These are phyloP conservation scores for Medicago ruthenica DNA, from an alignment of 306 rosid species.

Conservation along the genomic window DNA sequence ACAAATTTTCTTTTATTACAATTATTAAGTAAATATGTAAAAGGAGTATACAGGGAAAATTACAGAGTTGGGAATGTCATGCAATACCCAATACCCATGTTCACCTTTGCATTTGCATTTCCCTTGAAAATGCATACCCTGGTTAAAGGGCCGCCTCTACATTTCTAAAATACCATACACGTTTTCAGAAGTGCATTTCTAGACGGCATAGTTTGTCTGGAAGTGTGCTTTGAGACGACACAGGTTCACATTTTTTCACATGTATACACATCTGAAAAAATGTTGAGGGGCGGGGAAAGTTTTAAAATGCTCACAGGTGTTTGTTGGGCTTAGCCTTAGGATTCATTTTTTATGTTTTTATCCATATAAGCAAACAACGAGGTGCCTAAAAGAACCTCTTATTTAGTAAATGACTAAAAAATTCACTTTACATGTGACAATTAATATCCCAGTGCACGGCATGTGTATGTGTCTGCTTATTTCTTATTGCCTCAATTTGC, in stretches of 20 bases:
- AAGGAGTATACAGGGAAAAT: not conserved
- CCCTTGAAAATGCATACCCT: not conserved
- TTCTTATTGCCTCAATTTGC: conserved; percentile 35
- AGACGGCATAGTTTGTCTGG: too few relatives aligned
- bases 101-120: too few relatives aligned
- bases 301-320: too few relatives aligned
- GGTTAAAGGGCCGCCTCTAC: not conserved
- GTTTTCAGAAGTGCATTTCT: not conserved
- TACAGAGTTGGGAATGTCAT: not conserved
- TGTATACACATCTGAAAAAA: too few relatives aligned
- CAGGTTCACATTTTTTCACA: too few relatives aligned
- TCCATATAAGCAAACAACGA: too few relatives aligned
- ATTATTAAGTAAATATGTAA: not conserved
- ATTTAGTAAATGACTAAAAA: not conserved
- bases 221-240: not conserved
- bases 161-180: not conserved
- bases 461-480: conserved; percentile 31
- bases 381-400: not conserved
- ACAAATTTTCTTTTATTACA: not conserved
- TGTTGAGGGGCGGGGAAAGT: too few relatives aligned
- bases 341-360: too few relatives aligned
- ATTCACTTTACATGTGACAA: conserved; percentile 28
- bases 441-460: conserved; percentile 33
- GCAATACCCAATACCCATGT: too few relatives aligned
- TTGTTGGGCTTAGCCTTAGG: too few relatives aligned